Conservation (phyloP, 2,329 filamentous ascomycete species). For the Pseudopithomyces chartarum region DNA sequence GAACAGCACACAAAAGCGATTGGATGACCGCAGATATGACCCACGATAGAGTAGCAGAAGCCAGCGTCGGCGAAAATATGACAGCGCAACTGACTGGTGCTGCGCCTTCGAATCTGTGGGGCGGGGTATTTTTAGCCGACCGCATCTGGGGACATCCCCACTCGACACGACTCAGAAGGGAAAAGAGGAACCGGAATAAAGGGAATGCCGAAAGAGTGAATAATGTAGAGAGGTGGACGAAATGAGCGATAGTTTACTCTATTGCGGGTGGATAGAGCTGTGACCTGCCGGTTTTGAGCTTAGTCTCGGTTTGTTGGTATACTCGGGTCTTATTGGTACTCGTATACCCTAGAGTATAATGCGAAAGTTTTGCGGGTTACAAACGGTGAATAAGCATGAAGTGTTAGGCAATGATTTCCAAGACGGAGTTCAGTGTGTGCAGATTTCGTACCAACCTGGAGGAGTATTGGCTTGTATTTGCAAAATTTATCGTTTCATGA, state of each 20-base stretch:
- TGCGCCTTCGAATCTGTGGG: conserved; percentile 5
- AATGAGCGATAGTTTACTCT: too few relatives aligned
- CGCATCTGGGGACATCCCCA: background rate
- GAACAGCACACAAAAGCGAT: too few relatives aligned
- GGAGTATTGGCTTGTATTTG: background rate
- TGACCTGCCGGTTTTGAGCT: background rate
- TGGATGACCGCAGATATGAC: background rate
- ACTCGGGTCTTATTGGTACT: background rate
- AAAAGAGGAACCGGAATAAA: background rate
- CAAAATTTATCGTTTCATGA: background rate
- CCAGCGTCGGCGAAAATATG: too few relatives aligned
- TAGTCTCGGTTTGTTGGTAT: background rate
- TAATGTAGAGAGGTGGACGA: too few relatives aligned
- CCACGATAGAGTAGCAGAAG: background rate
- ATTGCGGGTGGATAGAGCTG: background rate
- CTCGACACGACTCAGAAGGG: background rate
- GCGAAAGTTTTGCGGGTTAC: background rate
- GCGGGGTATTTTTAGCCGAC: conserved; percentile 10
- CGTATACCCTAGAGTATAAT: background rate
- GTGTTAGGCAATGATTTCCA: background rate
- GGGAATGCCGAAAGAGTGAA: too few relatives aligned
- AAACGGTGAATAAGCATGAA: background rate
- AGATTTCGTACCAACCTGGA: too few relatives aligned
- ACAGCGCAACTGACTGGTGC: background rate
- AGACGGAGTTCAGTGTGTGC: too few relatives aligned